phyloP scores from a whole-genome alignment of 1,284 basidiomycete genomes.

The Mycena citricolor region DNA sequence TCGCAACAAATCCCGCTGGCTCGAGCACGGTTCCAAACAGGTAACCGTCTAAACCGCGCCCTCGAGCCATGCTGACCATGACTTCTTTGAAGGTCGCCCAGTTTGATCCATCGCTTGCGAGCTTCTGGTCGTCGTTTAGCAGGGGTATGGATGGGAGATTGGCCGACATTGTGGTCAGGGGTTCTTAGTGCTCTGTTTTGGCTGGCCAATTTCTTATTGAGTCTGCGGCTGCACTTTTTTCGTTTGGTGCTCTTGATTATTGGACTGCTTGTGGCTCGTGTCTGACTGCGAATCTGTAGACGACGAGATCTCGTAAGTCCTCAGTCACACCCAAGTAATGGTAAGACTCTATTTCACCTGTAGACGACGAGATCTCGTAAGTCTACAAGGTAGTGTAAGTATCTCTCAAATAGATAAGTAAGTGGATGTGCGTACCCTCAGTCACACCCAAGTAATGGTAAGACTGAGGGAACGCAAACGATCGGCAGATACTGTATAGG shows the following conservation, averaged over 20 bases:
- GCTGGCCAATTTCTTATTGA: too few species aligned
- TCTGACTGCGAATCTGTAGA: constrained; percentile 21
- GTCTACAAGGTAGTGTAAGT: constrained; percentile 5
- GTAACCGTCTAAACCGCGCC: background rate
- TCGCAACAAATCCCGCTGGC: too few species aligned
- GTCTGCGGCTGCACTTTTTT: background rate
- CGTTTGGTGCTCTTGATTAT: too few species aligned
- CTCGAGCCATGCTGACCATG: constrained; percentile 1
- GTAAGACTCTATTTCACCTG: constrained; percentile 10
- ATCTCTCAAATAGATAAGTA: constrained; percentile 6
- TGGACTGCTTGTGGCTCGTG: constrained; percentile 4
- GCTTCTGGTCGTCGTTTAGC: constrained; percentile 2
- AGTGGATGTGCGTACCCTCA: constrained; percentile 7
- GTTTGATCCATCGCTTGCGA: constrained; percentile 1
- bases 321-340: constrained; percentile 5
- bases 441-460: constrained; percentile 6
- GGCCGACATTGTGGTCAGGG: too few species aligned
- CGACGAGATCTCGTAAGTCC: constrained; percentile 4
- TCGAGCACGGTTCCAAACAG: constrained; percentile 1
- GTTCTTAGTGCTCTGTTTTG: background rate
- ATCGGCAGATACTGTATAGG: too few species aligned
- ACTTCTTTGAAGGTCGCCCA: background rate
- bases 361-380: background rate
- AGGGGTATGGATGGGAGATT: constrained; percentile 10
- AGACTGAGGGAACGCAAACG: constrained; percentile 20